These are phyloP conservation scores for Litsea cubeba DNA, from an alignment of 164 flowering plant genomes.

Conservation along the genomic window DNA sequence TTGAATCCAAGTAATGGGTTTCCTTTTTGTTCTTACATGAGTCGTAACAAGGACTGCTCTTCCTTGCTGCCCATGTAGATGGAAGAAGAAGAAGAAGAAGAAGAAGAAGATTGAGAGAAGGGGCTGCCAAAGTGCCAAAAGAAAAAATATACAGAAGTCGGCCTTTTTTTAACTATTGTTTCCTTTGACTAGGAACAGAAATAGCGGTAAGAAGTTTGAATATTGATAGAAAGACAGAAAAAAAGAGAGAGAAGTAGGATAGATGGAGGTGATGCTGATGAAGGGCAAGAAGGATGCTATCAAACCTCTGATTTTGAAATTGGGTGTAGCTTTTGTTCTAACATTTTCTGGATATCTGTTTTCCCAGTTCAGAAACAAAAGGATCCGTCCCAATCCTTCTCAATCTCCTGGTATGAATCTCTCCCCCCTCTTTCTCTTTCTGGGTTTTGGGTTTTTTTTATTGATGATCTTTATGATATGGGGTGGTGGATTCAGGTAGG, in stretches of 20 bases:
- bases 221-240: not conserved
- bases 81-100: not conserved
- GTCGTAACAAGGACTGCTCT: not conserved
- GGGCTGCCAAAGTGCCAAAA: not conserved
- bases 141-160: not conserved
- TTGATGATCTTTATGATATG: not conserved
- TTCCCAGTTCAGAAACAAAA: slow-evolving; percentile 31
- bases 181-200: not conserved
- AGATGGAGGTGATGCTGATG: slow-evolving; percentile 3
- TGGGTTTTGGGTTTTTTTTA: not conserved
- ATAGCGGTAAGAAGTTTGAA: not conserved
- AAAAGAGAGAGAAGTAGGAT: not conserved
- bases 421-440: slow-evolving; percentile 4
- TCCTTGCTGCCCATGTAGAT: not conserved
- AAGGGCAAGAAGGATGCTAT: slow-evolving; percentile 19
- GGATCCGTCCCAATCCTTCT: slow-evolving; percentile 16
- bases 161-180: not conserved
- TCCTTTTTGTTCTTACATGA: not conserved
- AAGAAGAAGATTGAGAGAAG: not conserved
- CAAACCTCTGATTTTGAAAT: slow-evolving; percentile 43
- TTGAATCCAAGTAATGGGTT: not conserved
- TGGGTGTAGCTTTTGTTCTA: slow-evolving; percentile 72
- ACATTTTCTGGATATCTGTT: slow-evolving; percentile 65
- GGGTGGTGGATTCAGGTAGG: not conserved
- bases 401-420: slow-evolving; percentile 43